Conservation (phyloP, 352 stramenopile genomes). For the Pythium coloratum region DNA sequence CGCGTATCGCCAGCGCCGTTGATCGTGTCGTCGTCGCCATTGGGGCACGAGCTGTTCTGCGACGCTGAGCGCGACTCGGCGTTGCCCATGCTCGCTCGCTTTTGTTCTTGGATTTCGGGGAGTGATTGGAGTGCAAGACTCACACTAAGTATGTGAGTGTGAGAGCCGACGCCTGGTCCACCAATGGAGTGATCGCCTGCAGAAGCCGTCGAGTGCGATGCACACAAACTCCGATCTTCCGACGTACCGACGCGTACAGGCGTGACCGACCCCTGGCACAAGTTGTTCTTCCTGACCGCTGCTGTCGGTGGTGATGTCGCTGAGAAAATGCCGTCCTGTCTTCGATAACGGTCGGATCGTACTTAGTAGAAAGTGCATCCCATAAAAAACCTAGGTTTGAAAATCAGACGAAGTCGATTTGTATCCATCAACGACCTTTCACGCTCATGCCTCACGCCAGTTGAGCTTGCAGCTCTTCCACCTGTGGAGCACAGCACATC, state of each 20-base stretch:
- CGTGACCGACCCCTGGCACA: neutral
- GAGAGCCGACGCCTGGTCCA: neutral
- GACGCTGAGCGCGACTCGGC: constrained; percentile 46
- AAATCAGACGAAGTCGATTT: neutral
- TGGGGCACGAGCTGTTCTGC: constrained; percentile 28
- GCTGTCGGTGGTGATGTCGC: neutral
- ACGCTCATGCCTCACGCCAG: constrained; percentile 8
- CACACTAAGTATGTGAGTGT: neutral
- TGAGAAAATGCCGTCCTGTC: constrained; percentile 1
- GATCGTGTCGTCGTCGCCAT: constrained; percentile 22
- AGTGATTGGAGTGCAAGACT: constrained; percentile 1
- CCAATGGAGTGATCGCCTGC: neutral
- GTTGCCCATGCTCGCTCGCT: constrained; percentile 41
- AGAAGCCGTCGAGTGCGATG: neutral
- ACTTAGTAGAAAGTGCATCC: constrained; percentile 1
- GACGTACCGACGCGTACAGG: neutral
- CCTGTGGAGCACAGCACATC: constrained; percentile 1
- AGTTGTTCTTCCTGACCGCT: neutral
- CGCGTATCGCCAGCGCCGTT: constrained; percentile 23
- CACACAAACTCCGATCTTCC: neutral
- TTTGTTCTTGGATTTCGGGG: neutral
- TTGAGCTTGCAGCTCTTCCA: constrained; percentile 6
- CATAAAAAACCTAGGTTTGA: constrained; percentile 1
- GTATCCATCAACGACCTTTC: constrained; percentile 1
- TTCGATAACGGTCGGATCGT: neutral